Conservation (phyloP, 1,284 basidiomycete genomes). For the Ustilago crameri region DNA sequence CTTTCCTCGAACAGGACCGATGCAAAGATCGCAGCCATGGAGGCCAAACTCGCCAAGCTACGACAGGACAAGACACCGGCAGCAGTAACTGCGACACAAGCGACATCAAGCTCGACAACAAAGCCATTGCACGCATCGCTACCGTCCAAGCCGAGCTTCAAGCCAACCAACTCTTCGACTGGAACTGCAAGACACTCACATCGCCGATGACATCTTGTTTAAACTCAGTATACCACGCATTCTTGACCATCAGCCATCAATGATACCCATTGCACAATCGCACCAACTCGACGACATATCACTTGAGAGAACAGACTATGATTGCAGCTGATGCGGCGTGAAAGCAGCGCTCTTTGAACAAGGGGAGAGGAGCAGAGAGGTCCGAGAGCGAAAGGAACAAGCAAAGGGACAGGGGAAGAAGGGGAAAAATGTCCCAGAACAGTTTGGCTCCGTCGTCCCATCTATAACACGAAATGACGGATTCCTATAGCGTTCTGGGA, state of each 20-base stretch:
- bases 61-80: conserved; percentile 21
- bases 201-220: conserved; percentile 3
- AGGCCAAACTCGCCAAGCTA: conserved; percentile 79
- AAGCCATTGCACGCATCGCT: conserved; percentile 14
- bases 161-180: neutral
- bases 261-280: conserved; percentile 17
- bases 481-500: conserved; percentile 57
- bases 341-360: neutral
- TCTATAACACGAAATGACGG: conserved; percentile 29
- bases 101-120: neutral
- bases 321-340: neutral
- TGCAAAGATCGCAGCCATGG: conserved; percentile 91
- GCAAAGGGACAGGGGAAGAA: neutral
- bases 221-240: neutral
- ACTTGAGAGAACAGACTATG: too few relatives aligned
- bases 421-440: conserved; percentile 50
- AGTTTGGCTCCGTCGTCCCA: conserved; percentile 48
- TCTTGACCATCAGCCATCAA: conserved; percentile 1
- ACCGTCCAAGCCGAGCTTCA: conserved; percentile 26
- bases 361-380: neutral
- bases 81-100: neutral
- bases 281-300: too few relatives aligned
- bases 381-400: neutral
- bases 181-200: neutral
- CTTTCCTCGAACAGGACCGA: conserved; percentile 71